A percentile compares a stretch with the other conserved stretches of the same genome.
These are phyloP conservation scores for Coemansia sp. DNA, from an alignment of 192 early-diverging fungal genomes.

Conservation along the genomic window DNA sequence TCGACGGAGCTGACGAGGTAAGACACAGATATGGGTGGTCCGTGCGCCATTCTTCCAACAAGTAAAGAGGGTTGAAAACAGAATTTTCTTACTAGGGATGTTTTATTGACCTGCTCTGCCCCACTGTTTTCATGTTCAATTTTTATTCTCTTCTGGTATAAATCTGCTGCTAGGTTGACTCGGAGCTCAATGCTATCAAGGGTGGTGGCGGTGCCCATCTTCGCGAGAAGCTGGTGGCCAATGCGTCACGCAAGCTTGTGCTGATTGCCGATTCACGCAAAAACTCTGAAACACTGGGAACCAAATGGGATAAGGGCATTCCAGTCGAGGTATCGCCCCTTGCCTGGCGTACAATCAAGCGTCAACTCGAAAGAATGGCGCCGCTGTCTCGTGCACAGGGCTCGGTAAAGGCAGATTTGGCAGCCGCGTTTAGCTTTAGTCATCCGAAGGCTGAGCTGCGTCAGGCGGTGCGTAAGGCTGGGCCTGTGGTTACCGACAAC, in stretches of 20 bases:
- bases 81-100: too few species aligned
- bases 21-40: neutral
- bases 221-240: constrained; percentile 91
- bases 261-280: constrained; percentile 92
- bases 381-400: constrained; percentile 12
- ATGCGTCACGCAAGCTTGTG: constrained; percentile 76
- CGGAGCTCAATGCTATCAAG: constrained; percentile 89
- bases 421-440: constrained; percentile 24
- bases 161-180: constrained; percentile 61
- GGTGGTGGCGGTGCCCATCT: constrained; percentile 93
- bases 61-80: neutral
- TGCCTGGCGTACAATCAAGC: constrained; percentile 68
- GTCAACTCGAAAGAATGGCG: constrained; percentile 52
- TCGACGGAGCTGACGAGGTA: constrained; percentile 90
- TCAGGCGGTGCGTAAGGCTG: constrained; percentile 85
- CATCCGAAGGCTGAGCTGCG: constrained; percentile 65
- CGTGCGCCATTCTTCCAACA: neutral
- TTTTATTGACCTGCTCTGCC: too few species aligned
- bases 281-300: constrained; percentile 72
- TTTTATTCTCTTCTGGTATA: too few species aligned
- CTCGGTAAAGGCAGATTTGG: neutral
- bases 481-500: constrained; percentile 92
- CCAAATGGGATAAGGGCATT: constrained; percentile 85
- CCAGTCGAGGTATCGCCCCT: constrained; percentile 90
- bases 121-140: too few species aligned